Evolutionary conservation across 371 early-diverging fungal genomes (phyloP).

Genomic region (Zopfochytrium polystomum): DNA sequence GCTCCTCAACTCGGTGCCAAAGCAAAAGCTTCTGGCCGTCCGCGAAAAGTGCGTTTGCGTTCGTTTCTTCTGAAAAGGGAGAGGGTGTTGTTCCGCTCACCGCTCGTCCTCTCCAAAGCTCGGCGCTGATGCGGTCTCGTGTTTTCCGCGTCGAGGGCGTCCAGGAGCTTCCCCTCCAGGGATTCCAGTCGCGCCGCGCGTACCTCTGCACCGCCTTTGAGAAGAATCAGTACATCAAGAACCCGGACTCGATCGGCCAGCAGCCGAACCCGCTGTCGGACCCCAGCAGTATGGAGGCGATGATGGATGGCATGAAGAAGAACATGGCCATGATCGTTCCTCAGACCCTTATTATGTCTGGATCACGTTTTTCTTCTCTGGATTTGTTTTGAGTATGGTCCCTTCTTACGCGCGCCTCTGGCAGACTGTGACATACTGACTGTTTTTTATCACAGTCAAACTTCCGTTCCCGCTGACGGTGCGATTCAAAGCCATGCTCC

Average conservation of each 20-base stretch:
- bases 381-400: conserved; percentile 86
- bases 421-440: background rate
- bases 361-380: conserved; percentile 97
- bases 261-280: conserved; percentile 79
- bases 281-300: conserved; percentile 88
- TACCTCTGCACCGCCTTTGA: conserved; percentile 76
- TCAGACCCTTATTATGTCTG: conserved; percentile 97
- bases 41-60: conserved; percentile 13
- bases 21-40: conserved; percentile 55
- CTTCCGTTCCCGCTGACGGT: conserved; percentile 94
- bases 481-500: conserved; percentile 96
- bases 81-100: conserved; percentile 4
- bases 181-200: conserved; percentile 68
- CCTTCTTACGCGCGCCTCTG: background rate
- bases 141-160: conserved; percentile 62
- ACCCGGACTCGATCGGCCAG: conserved; percentile 55
- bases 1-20: conserved; percentile 75
- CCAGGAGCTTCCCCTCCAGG: conserved; percentile 64
- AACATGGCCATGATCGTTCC: conserved; percentile 91
- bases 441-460: conserved; percentile 41
- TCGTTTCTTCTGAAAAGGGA: conserved; percentile 2
- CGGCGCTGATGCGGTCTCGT: conserved; percentile 71
- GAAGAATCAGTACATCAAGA: conserved; percentile 77
- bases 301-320: conserved; percentile 97
- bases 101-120: conserved; percentile 13